Evolutionary conservation across 148 eudicot species (phyloP).

Genomic region (Diospyros kaki): DNA sequence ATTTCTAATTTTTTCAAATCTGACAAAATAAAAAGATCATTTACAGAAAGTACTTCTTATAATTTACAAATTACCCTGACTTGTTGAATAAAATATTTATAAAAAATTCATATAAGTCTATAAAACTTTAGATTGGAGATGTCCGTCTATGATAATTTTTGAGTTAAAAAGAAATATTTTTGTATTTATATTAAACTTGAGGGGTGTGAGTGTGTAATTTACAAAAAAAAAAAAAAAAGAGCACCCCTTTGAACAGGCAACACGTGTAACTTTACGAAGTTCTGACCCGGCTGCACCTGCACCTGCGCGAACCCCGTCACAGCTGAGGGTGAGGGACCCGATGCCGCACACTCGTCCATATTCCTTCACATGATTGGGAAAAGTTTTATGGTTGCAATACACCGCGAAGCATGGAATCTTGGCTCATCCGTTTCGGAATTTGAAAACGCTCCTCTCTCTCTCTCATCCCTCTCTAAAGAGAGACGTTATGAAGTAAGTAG

Average conservation of each 20-base stretch:
- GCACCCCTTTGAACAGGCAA: neutral
- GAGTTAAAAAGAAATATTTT: no score
- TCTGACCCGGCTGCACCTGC: neutral
- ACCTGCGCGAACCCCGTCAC: neutral
- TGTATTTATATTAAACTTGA: slow-evolving; percentile 2
- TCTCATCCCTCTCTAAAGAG: no score
- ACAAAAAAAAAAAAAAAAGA: no score
- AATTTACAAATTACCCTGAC: no score
- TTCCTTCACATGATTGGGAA: neutral
- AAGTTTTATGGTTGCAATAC: neutral
- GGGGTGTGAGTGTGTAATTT: no score
- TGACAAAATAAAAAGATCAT: no score
- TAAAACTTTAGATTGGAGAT: no score
- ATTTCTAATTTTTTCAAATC: no score
- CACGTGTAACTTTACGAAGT: neutral
- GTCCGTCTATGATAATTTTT: no score
- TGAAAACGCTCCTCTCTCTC: slow-evolving; percentile 46
- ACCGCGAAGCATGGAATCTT: neutral
- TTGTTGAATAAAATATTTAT: no score
- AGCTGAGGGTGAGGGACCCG: neutral
- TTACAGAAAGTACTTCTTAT: no score
- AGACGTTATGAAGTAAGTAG: slow-evolving; percentile 44
- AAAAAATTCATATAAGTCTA: no score
- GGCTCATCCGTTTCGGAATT: slow-evolving; percentile 33
- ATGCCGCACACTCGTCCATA: slow-evolving; percentile 18